Conservation (phyloP, 192 early-diverging fungal genomes). For the Entomortierella beljakovae region DNA sequence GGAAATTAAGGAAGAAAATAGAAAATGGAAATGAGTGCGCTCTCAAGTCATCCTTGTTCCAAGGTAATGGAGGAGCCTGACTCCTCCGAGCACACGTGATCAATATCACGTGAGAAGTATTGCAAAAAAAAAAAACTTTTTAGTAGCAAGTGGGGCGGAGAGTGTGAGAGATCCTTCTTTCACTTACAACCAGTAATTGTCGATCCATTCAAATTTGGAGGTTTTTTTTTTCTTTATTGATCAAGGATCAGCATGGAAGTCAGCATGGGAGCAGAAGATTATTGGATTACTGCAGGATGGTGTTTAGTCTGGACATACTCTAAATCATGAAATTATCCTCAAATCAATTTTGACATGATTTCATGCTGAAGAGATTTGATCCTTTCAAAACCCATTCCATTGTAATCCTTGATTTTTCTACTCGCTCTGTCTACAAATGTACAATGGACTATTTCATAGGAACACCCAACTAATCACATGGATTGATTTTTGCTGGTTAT, state of each 20-base stretch:
- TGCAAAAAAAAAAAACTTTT: not conserved
- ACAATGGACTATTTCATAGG: not conserved
- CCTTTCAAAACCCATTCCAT: not conserved
- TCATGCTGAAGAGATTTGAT: not conserved
- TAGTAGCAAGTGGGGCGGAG: not conserved
- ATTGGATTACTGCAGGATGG: no score
- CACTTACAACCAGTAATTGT: constrained; percentile 41
- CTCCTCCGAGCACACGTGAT: not conserved
- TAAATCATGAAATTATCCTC: not conserved
- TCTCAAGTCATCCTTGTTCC: no score
- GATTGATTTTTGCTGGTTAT: not conserved
- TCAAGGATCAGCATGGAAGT: no score
- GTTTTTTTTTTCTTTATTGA: no score
- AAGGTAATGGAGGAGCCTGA: no score
- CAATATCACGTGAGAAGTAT: not conserved
- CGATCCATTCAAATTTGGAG: no score
- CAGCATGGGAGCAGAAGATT: no score
- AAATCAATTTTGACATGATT: not conserved
- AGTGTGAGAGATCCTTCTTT: constrained; percentile 22
- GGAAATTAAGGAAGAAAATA: not conserved
- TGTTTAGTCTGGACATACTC: no score
- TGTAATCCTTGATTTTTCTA: not conserved
- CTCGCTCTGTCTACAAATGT: not conserved
- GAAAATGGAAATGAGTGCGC: not conserved
- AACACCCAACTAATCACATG: not conserved